phyloP scores from a whole-genome alignment of 1,139 yeast genomes.

The Nakaseomyces kungkrabaensis region DNA sequence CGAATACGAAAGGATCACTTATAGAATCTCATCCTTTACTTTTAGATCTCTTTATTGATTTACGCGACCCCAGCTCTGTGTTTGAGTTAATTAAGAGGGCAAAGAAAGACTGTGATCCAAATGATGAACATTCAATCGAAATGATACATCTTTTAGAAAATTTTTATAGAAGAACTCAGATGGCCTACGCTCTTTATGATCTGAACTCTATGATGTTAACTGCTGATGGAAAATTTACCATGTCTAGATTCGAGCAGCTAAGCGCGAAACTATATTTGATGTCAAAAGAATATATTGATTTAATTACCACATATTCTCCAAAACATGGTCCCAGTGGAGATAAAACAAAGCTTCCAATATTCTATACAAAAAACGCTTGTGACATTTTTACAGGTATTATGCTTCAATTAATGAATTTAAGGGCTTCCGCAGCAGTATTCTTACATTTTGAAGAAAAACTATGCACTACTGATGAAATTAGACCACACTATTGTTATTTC shows the following conservation, averaged over 20 bases:
- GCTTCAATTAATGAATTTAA: conserved; percentile 12
- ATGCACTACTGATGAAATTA: conserved; percentile 6
- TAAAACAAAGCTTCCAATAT: not conserved
- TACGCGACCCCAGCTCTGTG: conserved; percentile 12
- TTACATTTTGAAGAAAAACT: conserved; percentile 15
- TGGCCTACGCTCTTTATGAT: conserved; percentile 4
- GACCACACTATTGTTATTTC: conserved; percentile 18
- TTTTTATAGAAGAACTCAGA: conserved; percentile 9
- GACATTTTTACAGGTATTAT: conserved; percentile 7
- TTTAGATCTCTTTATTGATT: conserved; percentile 14
- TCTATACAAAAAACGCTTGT: not conserved
- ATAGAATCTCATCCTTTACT: conserved; percentile 13
- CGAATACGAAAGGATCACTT: conserved; percentile 21
- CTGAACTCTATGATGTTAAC: not conserved
- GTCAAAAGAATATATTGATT: not conserved
- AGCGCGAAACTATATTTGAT: not conserved
- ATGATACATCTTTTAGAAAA: conserved; percentile 20
- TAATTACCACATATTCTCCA: not conserved
- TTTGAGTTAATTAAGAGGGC: conserved; percentile 17
- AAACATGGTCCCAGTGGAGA: conserved; percentile 1
- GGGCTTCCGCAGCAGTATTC: conserved; percentile 16
- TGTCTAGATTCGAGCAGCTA: not conserved
- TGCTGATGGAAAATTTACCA: not conserved
- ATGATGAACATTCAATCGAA: conserved; percentile 11
- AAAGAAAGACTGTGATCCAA: conserved; percentile 13